Conservation (phyloP, 2,329 filamentous ascomycete genomes). For the Penicillium sp. region DNA sequence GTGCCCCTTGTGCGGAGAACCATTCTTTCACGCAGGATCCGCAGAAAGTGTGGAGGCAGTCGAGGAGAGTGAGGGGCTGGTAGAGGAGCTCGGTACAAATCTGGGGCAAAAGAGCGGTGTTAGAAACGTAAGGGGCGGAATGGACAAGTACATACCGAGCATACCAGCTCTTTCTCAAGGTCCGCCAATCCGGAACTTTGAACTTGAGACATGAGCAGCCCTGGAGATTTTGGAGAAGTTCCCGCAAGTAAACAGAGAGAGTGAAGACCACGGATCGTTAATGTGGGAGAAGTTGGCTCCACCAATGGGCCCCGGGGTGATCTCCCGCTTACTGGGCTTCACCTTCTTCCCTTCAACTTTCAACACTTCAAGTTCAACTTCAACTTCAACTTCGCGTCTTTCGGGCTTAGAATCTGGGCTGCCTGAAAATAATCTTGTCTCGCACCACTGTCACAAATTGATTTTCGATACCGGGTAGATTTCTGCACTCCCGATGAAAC, state of each 20-base stretch:
- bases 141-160: slow-evolving; percentile 69
- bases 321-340: slow-evolving; percentile 11
- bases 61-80: slow-evolving; percentile 84
- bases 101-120: slow-evolving; percentile 47
- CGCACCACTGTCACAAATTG: not conserved
- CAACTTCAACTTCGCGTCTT: not conserved
- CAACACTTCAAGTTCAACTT: not conserved
- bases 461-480: not conserved
- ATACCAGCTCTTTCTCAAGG: slow-evolving; percentile 90
- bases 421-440: not conserved
- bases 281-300: slow-evolving; percentile 10
- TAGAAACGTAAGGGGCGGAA: slow-evolving; percentile 19
- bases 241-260: slow-evolving; percentile 2
- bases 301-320: slow-evolving; percentile 2
- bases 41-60: slow-evolving; percentile 95
- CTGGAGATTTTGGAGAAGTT: not conserved
- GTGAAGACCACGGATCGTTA: slow-evolving; percentile 1
- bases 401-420: not conserved
- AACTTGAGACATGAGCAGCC: slow-evolving; percentile 6
- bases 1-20: slow-evolving; percentile 78
- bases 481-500: not conserved
- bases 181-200: slow-evolving; percentile 54
- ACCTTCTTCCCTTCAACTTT: slow-evolving; percentile 3
- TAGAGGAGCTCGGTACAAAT: slow-evolving; percentile 96
- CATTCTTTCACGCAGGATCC: slow-evolving; percentile 94